Evolutionary conservation across 2,329 filamentous ascomycete genomes (phyloP), one percentile per base, ranked within the genome.

Genomic region (Westerdykella ornata): DNA sequence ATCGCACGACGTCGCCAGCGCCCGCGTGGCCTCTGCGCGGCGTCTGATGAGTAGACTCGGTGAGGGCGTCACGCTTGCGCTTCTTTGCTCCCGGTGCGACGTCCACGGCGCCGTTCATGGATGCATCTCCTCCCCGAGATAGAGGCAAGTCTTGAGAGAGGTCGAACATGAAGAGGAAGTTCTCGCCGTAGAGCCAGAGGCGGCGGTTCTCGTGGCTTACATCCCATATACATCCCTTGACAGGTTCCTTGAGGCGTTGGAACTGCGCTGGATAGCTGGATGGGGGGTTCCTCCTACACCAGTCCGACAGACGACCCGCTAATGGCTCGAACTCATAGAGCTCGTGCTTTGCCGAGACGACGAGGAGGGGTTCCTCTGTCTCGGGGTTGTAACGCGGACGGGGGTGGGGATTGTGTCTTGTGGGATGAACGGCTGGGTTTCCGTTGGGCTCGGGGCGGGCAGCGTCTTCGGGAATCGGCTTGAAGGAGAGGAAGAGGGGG

Each of bases 101-200:
- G 22, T 46, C 38, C 22, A 30, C 7, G 30, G 7, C 7, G 2
- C 22, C 22, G 22, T 26, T 26, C 8, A 11, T 8, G 12, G 22
- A 7, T 8, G 22, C 22, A n/a, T n/a, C n/a, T n/a, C n/a, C n/a
- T n/a, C 46, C 37, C 4, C 57, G 52, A 5, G 53, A 44, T 15
- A 59, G 50, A 1, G 56, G 47, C 37, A 92, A 75, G 62, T 95
- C 84, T 55, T 77, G 76, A 15, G 78, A 77, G 20, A 94, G 70
- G 62, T 97, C 88, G 45, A 98, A 79, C 89, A 97, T 97, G 69
- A 86, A 88, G 17, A 98, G 67, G 76, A 88, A 97, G 1, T 78
- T 82, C 31, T 80, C 78, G 5, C 90, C 89, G 57, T 94, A 96
- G 15, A 97, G 69, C 88, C 90, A 97, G 6, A 90, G 68, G 12